These are phyloP conservation scores for Parsonsia alboflavescens DNA, from an alignment of 257 asterid genomes.

Conservation along the genomic window DNA sequence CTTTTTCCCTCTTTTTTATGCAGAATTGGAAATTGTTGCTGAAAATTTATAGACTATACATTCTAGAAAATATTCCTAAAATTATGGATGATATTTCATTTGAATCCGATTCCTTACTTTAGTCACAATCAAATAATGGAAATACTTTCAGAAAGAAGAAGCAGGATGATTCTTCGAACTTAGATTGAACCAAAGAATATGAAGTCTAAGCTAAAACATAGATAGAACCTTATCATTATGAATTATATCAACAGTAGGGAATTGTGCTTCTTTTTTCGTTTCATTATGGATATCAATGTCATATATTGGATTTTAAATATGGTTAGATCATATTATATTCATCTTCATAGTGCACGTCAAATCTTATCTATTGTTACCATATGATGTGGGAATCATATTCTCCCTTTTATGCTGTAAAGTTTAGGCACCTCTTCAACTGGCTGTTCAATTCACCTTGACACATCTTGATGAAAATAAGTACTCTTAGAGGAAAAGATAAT, in stretches of 20 bases:
- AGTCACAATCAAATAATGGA: slow-evolving; percentile 9
- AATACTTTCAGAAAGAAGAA: slow-evolving; percentile 6
- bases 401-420: not conserved
- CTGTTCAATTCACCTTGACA: too few relatives aligned
- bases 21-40: not conserved
- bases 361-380: not conserved
- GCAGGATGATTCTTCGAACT: not conserved
- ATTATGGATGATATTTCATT: not conserved
- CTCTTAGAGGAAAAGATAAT: not conserved
- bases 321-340: not conserved
- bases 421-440: not conserved
- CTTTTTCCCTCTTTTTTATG: not conserved
- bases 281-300: not conserved
- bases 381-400: slow-evolving; percentile 4
- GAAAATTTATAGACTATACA: slow-evolving; percentile 26
- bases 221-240: not conserved
- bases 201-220: not conserved
- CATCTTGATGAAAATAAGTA: not conserved
- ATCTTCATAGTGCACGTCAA: not conserved
- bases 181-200: not conserved
- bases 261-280: not conserved
- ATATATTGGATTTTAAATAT: not conserved
- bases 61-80: not conserved
- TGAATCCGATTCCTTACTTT: slow-evolving; percentile 18
- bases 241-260: not conserved